Conservation (phyloP, 768 basidiomycete species). For the Hortiboletus flavorubellus region DNA sequence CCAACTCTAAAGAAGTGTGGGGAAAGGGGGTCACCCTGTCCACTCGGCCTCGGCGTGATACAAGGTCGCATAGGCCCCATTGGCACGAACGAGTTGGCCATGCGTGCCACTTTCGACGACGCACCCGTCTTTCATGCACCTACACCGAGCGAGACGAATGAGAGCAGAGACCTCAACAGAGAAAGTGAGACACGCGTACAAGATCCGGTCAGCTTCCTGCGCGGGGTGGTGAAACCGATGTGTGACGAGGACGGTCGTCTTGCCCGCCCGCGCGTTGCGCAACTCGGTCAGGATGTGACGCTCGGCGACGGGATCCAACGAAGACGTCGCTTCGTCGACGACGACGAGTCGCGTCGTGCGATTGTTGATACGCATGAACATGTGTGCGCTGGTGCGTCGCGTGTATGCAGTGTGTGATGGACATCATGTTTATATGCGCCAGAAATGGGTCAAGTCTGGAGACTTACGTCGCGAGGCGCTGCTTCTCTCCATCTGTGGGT, state of each 20-base stretch:
- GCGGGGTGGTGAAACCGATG: conserved; percentile 53
- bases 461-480: conserved; percentile 48
- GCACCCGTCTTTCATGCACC: conserved; percentile 32
- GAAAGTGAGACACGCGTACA: conserved; percentile 37
- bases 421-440: too few species aligned
- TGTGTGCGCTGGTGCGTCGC: conserved; percentile 37
- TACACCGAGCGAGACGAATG: not conserved
- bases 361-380: conserved; percentile 38
- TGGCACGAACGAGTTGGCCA: conserved; percentile 20
- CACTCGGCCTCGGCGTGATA: conserved; percentile 22
- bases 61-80: conserved; percentile 28
- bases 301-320: conserved; percentile 55
- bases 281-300: conserved; percentile 43
- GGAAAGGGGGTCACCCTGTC: not conserved
- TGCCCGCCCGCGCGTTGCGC: conserved; percentile 37
- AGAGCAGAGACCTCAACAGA: not conserved
- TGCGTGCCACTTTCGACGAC: conserved; percentile 33
- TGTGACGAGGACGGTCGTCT: conserved; percentile 54
- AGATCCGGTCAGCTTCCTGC: conserved; percentile 46
- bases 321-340: conserved; percentile 58
- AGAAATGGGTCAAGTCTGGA: not conserved
- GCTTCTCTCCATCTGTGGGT: conserved; percentile 41
- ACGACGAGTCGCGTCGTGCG: conserved; percentile 44
- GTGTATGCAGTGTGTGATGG: too few species aligned
- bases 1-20: too few species aligned